These are phyloP conservation scores for Taiwanofungus camphoratus DNA, from an alignment of 1,284 basidiomycete species.

Conservation along the genomic window DNA sequence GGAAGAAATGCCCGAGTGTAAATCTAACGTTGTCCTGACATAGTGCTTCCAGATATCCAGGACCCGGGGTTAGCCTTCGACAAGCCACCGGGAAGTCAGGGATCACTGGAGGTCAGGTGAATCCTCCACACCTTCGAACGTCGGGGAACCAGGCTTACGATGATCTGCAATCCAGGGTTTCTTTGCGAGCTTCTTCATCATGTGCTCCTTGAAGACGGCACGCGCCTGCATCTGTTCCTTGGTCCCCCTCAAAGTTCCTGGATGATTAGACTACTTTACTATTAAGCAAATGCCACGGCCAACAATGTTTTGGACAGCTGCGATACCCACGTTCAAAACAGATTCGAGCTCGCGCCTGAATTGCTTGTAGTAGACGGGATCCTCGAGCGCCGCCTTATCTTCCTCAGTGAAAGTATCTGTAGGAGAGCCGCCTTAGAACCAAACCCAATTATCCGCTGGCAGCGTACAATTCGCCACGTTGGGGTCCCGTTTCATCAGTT, in stretches of 20 bases:
- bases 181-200: conserved; percentile 45
- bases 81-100: conserved; percentile 55
- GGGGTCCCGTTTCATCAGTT: conserved; percentile 32
- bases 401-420: conserved; percentile 47
- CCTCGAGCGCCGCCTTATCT: conserved; percentile 44
- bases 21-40: conserved; percentile 49
- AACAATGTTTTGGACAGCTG: not conserved
- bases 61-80: conserved; percentile 57
- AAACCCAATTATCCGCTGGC: no score
- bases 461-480: conserved; percentile 38
- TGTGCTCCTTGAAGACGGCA: conserved; percentile 38
- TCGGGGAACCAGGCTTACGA: conserved; percentile 29
- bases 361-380: conserved; percentile 42
- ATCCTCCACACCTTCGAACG: not conserved
- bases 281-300: not conserved
- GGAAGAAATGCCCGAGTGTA: not conserved
- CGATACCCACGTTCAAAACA: conserved; percentile 43
- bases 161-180: conserved; percentile 57
- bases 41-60: conserved; percentile 60
- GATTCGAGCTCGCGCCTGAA: conserved; percentile 47
- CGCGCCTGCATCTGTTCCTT: conserved; percentile 37
- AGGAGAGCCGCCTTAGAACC: no score
- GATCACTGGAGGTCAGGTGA: conserved; percentile 36
- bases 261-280: conserved; percentile 37
- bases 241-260: conserved; percentile 38